Base-by-base conservation (phyloP, 345 rosid genomes). In the Eucalyptus brandiana region DNA sequence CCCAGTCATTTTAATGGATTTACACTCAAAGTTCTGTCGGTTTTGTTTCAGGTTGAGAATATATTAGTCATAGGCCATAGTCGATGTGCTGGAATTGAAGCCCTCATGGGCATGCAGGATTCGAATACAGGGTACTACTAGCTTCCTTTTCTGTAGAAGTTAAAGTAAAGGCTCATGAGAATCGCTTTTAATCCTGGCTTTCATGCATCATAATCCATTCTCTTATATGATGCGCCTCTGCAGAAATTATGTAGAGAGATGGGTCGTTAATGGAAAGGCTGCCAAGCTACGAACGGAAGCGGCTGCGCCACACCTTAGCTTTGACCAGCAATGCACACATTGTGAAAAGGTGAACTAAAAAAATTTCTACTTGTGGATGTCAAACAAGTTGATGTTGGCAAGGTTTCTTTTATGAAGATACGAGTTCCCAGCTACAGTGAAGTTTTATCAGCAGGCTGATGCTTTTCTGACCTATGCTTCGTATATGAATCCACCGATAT, bases 1-100 rank as follows among this genome's bases (percentile, higher is more conserved):
- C 30, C 14, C 85, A 7, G 28, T 76, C 4, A 44, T 40, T 76
- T 40, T 24, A 21, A 76, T 76, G 85, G 47, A 76, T 76, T 76
- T 76, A 40, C 85, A 21, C 9, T 40, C 13, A 23, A 76, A 37
- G 12, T 11, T 72, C 47, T 76, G 85, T 40, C 17, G 24, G 45
- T 76, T 76, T 67, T 9, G 53, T 90, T 87, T 88, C 94, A 98
- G 99, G 99, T 97, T 80, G 96, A 94, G 90, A 97, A 98, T 89
- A 94, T 98, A 90, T 93, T 98, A 88, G 95, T 98, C 34, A 81
- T 96, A 86, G 99, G 99, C 88, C 99, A 98, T 90, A 98, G 99
- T 93, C 80, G 95, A 51, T 98, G 99, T 87, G 99, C 99, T 90
- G 99, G 99, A 89, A 98, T 98, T 87, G 99, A 95, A 83, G 98